Evolutionary conservation across 2,329 filamentous ascomycete genomes (phyloP), one percentile per base, ranked within the genome.

Genomic region (Fusarium bactridioides): DNA sequence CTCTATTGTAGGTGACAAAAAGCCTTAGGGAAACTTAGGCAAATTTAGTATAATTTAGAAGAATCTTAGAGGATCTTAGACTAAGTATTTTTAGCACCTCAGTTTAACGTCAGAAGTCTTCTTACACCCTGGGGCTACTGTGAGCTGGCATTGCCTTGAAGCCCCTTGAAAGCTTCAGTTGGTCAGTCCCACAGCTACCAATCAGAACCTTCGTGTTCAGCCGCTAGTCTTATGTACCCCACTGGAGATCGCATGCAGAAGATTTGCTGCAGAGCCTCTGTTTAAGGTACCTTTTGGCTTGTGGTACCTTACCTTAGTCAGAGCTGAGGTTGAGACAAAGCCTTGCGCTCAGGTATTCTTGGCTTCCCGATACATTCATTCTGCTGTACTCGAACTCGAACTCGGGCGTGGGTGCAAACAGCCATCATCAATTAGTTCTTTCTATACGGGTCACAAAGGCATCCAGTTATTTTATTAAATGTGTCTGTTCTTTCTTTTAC

Each of bases 61-160:
- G 4, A 12, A 31, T 12, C 10, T 5, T 31, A 31, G 29, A 31
- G 29, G 29, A 31, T 31, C 29, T 31, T 31, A 31, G 29, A 31
- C 29, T 31, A 31, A 31, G 29, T 31, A 31, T 31, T 29, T 29
- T 29, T 29, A 29, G 29, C 10, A 29, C 29, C 29, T 29, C 10
- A 29, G 29, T 29, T 29, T 31, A 31, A 31, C 29, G 10, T 31
- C 29, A 31, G 29, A 12, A 31, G 29, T 31, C 29, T 31, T 31
- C 29, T 31, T 31, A 31, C 29, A 31, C 29, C 29, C 29, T 31
- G 29, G 29, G 29, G 29, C 29, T 31, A 35, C 15, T 18, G 47
- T 75, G 72, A 73, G 74, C 74, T 76, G 74, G 75, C 75, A 73
- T 60, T 65, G 69, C 68, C 67, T 76, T 59, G 41, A 56, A 72